A percentile compares a stretch with the other conserved stretches of the same genome.
Evolutionary conservation across 192 early-diverging fungal genomes (phyloP).

Genomic region (Lunasporangiospora selenospora): DNA sequence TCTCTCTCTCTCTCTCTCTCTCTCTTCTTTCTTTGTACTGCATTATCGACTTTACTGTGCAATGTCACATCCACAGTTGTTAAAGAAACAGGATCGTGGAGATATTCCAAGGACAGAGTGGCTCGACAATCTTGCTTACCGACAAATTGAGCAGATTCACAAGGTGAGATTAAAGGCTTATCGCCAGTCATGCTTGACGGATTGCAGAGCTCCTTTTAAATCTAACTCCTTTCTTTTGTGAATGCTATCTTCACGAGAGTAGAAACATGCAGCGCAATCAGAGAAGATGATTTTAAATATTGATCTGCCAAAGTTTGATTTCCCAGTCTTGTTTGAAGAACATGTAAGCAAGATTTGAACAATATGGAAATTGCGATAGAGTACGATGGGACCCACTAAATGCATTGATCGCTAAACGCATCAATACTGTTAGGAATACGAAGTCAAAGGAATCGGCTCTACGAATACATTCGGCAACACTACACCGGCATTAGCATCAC

Average conservation of each 20-base stretch:
- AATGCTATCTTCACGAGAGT: conserved; percentile 11
- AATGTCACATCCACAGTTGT: conserved; percentile 49
- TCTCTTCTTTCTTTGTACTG: neutral
- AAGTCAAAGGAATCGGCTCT: conserved; percentile 31
- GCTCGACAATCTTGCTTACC: conserved; percentile 91
- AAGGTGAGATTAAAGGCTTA: too few species aligned
- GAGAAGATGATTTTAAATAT: conserved; percentile 82
- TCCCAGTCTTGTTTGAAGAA: conserved; percentile 94
- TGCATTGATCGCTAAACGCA: neutral
- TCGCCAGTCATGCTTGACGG: too few species aligned
- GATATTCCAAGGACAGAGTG: conserved; percentile 89
- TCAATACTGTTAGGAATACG: conserved; percentile 61
- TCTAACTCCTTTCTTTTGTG: neutral
- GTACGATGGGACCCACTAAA: conserved; percentile 1
- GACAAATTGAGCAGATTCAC: conserved; percentile 86
- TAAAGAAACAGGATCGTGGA: conserved; percentile 87
- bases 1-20: too few species aligned
- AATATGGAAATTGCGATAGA: neutral
- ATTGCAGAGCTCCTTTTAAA: neutral
- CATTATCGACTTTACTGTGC: too few species aligned
- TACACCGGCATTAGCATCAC: conserved; percentile 1
- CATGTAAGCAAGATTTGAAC: conserved; percentile 53
- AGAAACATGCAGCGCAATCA: conserved; percentile 58
- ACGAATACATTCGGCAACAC: neutral
- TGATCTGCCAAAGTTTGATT: conserved; percentile 95